Percentiles rank a stretch among this genome's conserved stretches.
Conservation (phyloP, 495 filamentous ascomycete genomes). For the Hyphodiscus hymeniophilus region DNA sequence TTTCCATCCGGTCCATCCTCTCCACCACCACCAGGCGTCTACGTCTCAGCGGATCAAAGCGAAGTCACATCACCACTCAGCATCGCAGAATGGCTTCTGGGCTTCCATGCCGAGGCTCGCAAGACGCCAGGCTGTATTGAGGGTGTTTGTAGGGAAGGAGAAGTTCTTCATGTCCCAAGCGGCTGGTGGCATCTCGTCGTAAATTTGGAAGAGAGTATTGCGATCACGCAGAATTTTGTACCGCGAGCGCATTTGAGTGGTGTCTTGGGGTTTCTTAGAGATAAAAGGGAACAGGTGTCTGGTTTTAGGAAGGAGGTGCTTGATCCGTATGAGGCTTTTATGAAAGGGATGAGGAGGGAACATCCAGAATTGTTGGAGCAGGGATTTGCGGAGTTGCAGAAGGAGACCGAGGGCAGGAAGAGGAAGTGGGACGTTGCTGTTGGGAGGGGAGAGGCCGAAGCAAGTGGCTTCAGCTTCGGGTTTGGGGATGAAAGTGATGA, state of each 20-base stretch:
- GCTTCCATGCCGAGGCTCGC: conserved; percentile 85
- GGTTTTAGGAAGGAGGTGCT: conserved; percentile 70
- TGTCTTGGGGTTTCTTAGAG: conserved; percentile 72
- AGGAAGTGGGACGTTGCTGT: conserved; percentile 81
- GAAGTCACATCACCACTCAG: conserved; percentile 93
- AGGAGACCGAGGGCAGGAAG: conserved; percentile 55
- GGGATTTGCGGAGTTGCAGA: conserved; percentile 55
- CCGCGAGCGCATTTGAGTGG: conserved; percentile 64
- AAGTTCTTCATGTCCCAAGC: conserved; percentile 84
- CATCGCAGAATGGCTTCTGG: conserved; percentile 91
- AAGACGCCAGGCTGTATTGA: conserved; percentile 71
- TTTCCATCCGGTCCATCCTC: conserved; percentile 60
- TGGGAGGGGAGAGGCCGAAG: conserved; percentile 26
- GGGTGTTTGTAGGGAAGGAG: conserved; percentile 78
- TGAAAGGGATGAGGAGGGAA: conserved; percentile 53
- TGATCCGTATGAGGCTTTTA: conserved; percentile 70
- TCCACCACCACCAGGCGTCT: conserved; percentile 73
- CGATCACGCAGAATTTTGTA: conserved; percentile 95
- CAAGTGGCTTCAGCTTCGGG: conserved; percentile 59
- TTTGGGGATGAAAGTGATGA: conserved; percentile 59
- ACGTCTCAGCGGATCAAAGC: conserved; percentile 82
- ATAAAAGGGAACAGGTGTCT: conserved; percentile 77
- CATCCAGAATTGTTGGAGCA: conserved; percentile 59
- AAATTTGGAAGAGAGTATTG: conserved; percentile 74
- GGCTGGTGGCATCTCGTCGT: conserved; percentile 98